phyloP scores from a whole-genome alignment of 345 rosid genomes.

The Gossypium thurberi region DNA sequence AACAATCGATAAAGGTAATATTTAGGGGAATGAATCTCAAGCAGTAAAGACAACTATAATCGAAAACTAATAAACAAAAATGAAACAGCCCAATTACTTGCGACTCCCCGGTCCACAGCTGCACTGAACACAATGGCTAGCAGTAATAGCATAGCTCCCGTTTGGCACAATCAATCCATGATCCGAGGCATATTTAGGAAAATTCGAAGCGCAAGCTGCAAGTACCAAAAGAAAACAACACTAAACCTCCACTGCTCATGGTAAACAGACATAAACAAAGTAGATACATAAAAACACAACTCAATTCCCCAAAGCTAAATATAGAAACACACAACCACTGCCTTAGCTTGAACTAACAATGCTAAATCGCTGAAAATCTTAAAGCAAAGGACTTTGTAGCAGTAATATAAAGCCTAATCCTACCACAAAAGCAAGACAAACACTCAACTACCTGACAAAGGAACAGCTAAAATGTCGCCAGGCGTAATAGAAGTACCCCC shows the following conservation, averaged over 20 bases:
- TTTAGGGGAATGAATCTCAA: neutral
- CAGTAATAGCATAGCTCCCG: constrained; percentile 84
- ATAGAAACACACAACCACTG: neutral
- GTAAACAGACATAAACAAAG: neutral
- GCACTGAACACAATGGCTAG: constrained; percentile 94
- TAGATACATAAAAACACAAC: neutral
- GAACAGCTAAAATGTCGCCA: constrained; percentile 80
- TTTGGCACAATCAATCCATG: constrained; percentile 70
- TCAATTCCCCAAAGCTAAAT: neutral
- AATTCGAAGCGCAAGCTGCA: constrained; percentile 86
- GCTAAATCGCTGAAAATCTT: neutral
- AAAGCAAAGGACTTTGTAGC: neutral
- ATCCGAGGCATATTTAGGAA: constrained; percentile 75
- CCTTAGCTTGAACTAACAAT: neutral
- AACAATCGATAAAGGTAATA: constrained; percentile 7
- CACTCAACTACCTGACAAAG: constrained; percentile 51
- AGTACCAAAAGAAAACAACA: constrained; percentile 5
- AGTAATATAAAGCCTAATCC: neutral
- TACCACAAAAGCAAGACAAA: neutral
- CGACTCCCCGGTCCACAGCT: constrained; percentile 76
- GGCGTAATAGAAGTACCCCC: constrained; percentile 59
- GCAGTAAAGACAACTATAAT: neutral
- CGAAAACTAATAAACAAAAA: neutral
- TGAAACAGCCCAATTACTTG: constrained; percentile 39
- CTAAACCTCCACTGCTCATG: neutral